Conservation (phyloP, 495 filamentous ascomycete genomes). For the Daldinia decipiens region DNA sequence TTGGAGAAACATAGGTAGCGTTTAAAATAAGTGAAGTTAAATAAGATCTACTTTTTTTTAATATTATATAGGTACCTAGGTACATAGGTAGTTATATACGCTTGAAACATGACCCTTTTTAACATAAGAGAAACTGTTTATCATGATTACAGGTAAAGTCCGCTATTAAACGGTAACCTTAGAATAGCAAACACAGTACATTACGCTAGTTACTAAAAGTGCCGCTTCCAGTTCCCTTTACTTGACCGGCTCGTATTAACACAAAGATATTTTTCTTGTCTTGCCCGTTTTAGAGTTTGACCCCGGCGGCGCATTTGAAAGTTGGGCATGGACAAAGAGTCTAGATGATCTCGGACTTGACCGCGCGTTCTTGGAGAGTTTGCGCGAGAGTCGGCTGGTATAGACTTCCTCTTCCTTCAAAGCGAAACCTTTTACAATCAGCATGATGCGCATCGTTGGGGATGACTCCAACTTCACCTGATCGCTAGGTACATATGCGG, state of each 20-base stretch:
- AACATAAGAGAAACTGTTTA: background rate
- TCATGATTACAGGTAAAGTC: too few relatives aligned
- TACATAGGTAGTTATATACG: too few relatives aligned
- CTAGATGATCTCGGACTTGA: conserved; percentile 11
- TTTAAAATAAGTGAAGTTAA: too few relatives aligned
- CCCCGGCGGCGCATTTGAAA: conserved; percentile 13
- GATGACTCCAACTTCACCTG: conserved; percentile 21
- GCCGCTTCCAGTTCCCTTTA: conserved; percentile 5
- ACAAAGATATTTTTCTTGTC: conserved; percentile 28
- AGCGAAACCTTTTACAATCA: conserved; percentile 18
- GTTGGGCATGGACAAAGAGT: conserved; percentile 13
- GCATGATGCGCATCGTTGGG: background rate
- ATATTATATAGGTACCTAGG: too few relatives aligned
- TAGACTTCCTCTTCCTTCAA: conserved; percentile 15
- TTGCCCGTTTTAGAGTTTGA: conserved; percentile 33
- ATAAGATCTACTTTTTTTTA: too few relatives aligned
- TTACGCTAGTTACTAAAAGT: conserved; percentile 1
- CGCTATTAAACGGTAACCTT: background rate
- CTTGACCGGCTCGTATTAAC: conserved; percentile 25
- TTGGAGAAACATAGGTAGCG: too few relatives aligned
- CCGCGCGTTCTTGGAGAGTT: conserved; percentile 25
- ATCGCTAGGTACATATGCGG: background rate
- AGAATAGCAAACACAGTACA: background rate
- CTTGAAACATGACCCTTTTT: background rate
- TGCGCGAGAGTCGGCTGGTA: conserved; percentile 7